Evolutionary conservation across 805 yeast species (phyloP), one percentile per base, ranked within the genome.

Genomic region (Saturnispora sekii): DNA sequence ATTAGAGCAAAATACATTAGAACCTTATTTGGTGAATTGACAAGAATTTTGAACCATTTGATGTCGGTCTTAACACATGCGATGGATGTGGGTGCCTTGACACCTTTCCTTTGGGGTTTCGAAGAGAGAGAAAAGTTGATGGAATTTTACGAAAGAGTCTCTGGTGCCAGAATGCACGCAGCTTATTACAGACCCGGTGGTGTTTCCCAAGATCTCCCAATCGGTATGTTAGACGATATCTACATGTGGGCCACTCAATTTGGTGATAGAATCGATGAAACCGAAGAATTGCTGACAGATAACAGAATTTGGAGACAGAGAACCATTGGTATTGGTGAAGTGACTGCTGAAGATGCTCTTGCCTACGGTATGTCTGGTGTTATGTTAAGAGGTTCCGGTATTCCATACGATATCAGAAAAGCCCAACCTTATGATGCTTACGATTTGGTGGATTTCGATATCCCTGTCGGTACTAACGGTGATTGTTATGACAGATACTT

Each of bases 171-270:
- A 68, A 72, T 86, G 65, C 95, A 86, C 66, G 73, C 88, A 26
- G 94, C 94, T 35, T 86, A 86, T 56, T 80, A 84, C 50, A 77
- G 95, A 69, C 95, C 95, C 45, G 95, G 95, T 58, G 95, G 95
- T 59, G 95, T 86, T 15, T 69, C 90, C 16, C 94, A 83, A 66
- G 95, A 86, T 67, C 65, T 86, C 49, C 95, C 95, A 21, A 81
- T 77, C 35, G 95, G 95, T 43, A 64, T 86, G 59, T 74, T 86
- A 56, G 95, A 86, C 64, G 95, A 86, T 62, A 86, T 86, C 53
- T 86, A 84, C 66, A 85, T 85, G 90, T 86, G 95, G 95, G 94
- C 95, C 46, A 86, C 95, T 18, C 95, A 86, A 70, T 86, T 86
- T 55, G 95, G 95, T 61, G 95, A 86, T 69, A 78, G 95, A 69